phyloP scores from a whole-genome alignment of 129 eudicot species.

The Flaveria sonorensis region DNA sequence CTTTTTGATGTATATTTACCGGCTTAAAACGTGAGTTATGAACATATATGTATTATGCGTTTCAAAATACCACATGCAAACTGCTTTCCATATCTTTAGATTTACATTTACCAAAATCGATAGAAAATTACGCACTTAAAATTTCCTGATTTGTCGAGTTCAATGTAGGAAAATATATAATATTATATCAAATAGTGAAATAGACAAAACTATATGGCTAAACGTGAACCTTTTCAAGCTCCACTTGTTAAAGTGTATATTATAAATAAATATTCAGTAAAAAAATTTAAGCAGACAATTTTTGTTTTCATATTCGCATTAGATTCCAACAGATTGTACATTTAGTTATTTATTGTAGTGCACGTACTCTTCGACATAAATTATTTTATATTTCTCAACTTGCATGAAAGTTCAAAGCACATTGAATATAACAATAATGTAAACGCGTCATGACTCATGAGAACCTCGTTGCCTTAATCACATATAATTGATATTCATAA shows the following conservation, averaged over 20 bases:
- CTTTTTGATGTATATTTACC: too few relatives aligned
- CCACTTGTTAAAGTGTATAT: neutral
- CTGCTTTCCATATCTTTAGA: too few relatives aligned
- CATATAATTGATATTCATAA: too few relatives aligned
- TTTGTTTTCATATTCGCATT: neutral
- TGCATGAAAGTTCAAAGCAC: slow-evolving; percentile 19
- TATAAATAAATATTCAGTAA: neutral
- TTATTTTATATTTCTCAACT: slow-evolving; percentile 18
- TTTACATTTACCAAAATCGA: too few relatives aligned
- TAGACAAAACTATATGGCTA: neutral
- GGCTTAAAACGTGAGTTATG: too few relatives aligned
- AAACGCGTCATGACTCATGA: slow-evolving; percentile 20
- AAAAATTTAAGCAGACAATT: neutral
- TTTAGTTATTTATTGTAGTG: neutral
- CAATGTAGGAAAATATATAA: too few relatives aligned
- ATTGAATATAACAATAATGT: slow-evolving; percentile 26
- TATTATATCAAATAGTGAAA: too few relatives aligned
- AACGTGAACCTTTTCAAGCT: neutral
- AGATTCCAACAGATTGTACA: neutral
- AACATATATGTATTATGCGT: too few relatives aligned
- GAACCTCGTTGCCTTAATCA: neutral
- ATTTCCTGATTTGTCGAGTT: too few relatives aligned
- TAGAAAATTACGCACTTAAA: too few relatives aligned
- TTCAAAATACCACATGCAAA: too few relatives aligned
- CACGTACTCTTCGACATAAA: neutral